Base-by-base conservation (phyloP, 345 rosid genomes). In the Linum tenue region DNA sequence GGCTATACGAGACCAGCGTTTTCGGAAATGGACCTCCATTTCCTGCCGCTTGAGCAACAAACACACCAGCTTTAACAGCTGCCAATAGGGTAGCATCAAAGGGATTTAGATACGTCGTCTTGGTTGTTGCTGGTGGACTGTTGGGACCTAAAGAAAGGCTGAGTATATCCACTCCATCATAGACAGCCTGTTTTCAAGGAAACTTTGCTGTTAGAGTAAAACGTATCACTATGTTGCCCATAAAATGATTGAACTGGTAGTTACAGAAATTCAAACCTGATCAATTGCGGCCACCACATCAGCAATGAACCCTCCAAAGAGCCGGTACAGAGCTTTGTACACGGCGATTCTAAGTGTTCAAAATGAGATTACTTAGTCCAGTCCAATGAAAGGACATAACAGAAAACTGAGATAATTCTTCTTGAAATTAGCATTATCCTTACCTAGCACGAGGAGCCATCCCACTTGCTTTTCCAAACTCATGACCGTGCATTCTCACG, bases 381-480 rank as follows among this genome's bases (percentile, higher is more conserved):
- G 16, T 56, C 53, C 65, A 70, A 59, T 55, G 5, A 51, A 67
- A 40, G 17, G 62, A 59, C 37, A 44, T 22, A 22, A 38, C 55
- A 50, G 38, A 50, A 3, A 1, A 60, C 60, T 4, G 43, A 55
- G 62, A 67, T 36, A 8, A 43, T 44, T 56, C 43, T 37, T 41
- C 15, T 35, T 37, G 51, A 38, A 38, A 16, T 67, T 55, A 64
- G 64, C 63, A 22, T 22, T 22, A 22, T 22, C 70, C 68, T 22
- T 77, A 90, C 99, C 97, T 85, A 50, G 99, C 96, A 71, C 99
- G 95, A 56, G 99, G 99, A 76, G 99, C 99, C 99, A 94, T 94
- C 55, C 99, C 99, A 36, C 99, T 94, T n/a, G 99, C 99, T 84
- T 82, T 94, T 53, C 99, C 99, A 79, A 90, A 94, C 67, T 90